These are phyloP conservation scores for Penicillium rolfsii DNA, from an alignment of 2,329 filamentous ascomycete species.

Conservation along the genomic window DNA sequence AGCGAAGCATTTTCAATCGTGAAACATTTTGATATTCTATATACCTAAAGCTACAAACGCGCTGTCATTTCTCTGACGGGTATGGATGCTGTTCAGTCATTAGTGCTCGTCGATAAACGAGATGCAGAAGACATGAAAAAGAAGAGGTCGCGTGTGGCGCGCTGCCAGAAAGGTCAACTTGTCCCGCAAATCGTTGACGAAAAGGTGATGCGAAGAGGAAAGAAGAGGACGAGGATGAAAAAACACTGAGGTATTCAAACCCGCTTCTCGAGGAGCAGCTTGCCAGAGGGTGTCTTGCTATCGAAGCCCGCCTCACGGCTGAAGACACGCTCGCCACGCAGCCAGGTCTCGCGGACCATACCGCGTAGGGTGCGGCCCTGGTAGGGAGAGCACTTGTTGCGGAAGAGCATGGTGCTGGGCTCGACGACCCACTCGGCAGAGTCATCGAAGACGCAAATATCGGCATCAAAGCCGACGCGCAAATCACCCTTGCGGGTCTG, in stretches of 20 bases:
- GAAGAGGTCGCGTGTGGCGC: conserved; percentile 5
- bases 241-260: conserved; percentile 28
- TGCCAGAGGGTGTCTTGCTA: conserved; percentile 40
- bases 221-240: background rate
- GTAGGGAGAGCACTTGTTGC: conserved; percentile 90
- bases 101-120: conserved; percentile 32
- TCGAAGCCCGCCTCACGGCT: conserved; percentile 59
- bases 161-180: conserved; percentile 19
- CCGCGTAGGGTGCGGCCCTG: conserved; percentile 78
- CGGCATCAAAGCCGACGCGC: conserved; percentile 79
- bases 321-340: conserved; percentile 77
- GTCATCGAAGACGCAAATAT: conserved; percentile 92
- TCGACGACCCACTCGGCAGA: conserved; percentile 73
- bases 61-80: conserved; percentile 33
- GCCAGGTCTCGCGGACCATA: conserved; percentile 81
- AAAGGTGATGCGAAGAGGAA: conserved; percentile 14
- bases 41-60: conserved; percentile 26
- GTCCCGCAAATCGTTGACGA: conserved; percentile 14
- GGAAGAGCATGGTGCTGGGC: conserved; percentile 84
- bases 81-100: conserved; percentile 33
- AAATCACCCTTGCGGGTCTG: conserved; percentile 80
- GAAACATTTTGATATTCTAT: conserved; percentile 23
- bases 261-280: conserved; percentile 46
- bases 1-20: background rate
- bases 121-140: conserved; percentile 25